phyloP scores from a whole-genome alignment of 2,329 filamentous ascomycete species.

The Ampelomyces quisqualis region DNA sequence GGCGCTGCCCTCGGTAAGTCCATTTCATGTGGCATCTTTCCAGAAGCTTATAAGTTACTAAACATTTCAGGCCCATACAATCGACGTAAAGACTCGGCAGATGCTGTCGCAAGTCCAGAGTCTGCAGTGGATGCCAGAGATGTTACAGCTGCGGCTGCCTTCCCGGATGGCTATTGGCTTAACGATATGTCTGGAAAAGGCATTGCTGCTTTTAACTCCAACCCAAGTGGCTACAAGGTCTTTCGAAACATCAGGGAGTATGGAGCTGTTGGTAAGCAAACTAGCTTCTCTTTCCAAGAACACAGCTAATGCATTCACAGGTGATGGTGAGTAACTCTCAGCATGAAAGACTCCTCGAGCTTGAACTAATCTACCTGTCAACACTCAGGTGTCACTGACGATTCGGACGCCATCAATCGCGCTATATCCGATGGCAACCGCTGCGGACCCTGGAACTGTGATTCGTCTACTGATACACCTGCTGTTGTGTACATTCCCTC shows the following conservation, averaged over 20 bases:
- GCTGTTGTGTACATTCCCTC: slow-evolving; percentile 60
- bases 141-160: slow-evolving; percentile 3
- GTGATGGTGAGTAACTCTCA: slow-evolving; percentile 26
- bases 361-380: not conserved
- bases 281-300: not conserved
- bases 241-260: slow-evolving; percentile 50
- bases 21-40: too few relatives aligned
- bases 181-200: slow-evolving; percentile 48
- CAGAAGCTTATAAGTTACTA: too few relatives aligned
- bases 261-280: slow-evolving; percentile 44
- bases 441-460: slow-evolving; percentile 48
- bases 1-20: slow-evolving; percentile 21
- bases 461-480: slow-evolving; percentile 54
- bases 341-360: not conserved
- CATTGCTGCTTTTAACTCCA: slow-evolving; percentile 43
- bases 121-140: too few relatives aligned
- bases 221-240: slow-evolving; percentile 45
- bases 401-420: slow-evolving; percentile 58
- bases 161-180: slow-evolving; percentile 44
- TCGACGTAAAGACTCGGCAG: slow-evolving; percentile 4
- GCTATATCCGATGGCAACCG: slow-evolving; percentile 49
- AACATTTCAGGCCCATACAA: slow-evolving; percentile 13
- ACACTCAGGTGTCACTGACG: slow-evolving; percentile 33
- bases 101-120: slow-evolving; percentile 5
- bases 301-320: slow-evolving; percentile 22